Evolutionary conservation across 140 eudicot genomes (phyloP).

Genomic region (Bidens hawaiensis): DNA sequence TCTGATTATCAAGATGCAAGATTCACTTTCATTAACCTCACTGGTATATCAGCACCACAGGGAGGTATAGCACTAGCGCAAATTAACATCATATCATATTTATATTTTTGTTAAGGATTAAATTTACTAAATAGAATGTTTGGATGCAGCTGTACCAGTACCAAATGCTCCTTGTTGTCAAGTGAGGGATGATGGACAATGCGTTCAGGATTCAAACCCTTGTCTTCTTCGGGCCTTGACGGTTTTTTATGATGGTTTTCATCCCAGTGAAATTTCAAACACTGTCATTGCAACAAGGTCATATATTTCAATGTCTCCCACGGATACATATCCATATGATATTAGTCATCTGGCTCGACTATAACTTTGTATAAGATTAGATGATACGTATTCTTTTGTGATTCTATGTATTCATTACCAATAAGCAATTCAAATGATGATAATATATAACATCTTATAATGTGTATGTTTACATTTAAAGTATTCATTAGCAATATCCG

Average conservation of each 20-base stretch:
- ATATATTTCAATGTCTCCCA: not conserved
- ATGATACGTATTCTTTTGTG: not conserved
- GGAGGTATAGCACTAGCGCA: not conserved
- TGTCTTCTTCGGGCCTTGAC: not conserved
- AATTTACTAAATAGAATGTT: not conserved
- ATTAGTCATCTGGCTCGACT: not conserved
- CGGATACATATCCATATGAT: not conserved
- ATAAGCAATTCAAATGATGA: not conserved
- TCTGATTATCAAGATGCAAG: conserved; percentile 20
- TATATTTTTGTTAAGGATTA: no score
- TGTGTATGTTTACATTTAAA: no score
- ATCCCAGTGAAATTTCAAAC: not conserved
- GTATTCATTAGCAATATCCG: no score
- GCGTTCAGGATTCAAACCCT: not conserved
- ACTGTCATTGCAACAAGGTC: not conserved
- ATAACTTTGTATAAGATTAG: not conserved
- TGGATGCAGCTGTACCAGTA: not conserved
- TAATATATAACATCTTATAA: no score
- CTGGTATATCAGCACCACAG: not conserved
- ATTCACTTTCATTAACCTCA: conserved; percentile 33
- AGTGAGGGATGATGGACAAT: not conserved
- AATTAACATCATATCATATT: not conserved
- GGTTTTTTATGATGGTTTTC: not conserved
- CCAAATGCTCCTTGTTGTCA: not conserved
- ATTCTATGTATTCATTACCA: not conserved